Conservation (phyloP, 352 stramenopile genomes). For the Pythium vanterpoolii region DNA sequence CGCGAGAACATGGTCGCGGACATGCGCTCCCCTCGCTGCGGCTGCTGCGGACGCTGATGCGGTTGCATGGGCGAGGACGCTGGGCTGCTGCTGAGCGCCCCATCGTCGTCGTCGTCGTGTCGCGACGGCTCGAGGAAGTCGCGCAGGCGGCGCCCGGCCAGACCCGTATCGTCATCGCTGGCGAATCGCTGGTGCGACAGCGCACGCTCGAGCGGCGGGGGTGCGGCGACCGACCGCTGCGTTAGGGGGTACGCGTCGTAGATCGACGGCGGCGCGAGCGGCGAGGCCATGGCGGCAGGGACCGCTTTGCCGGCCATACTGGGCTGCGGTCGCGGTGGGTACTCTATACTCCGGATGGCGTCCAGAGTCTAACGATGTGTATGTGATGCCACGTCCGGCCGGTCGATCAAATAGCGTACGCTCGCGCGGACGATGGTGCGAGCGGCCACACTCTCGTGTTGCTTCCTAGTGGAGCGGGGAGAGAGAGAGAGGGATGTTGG, state of each 20-base stretch:
- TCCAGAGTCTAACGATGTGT: slow-evolving; percentile 3
- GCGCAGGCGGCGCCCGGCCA: slow-evolving; percentile 11
- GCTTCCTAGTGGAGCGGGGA: not conserved
- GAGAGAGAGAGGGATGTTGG: slow-evolving; percentile 3
- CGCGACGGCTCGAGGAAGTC: slow-evolving; percentile 21
- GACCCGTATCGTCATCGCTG: slow-evolving; percentile 3
- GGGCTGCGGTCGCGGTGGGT: not conserved
- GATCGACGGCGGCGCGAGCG: slow-evolving; percentile 32
- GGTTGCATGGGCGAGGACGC: slow-evolving; percentile 1
- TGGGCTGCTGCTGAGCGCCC: not conserved
- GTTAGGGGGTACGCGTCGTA: slow-evolving; percentile 72
- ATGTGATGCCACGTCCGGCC: not conserved
- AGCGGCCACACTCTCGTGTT: slow-evolving; percentile 9
- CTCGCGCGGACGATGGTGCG: slow-evolving; percentile 1
- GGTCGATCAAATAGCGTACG: not conserved
- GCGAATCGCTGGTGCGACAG: slow-evolving; percentile 21
- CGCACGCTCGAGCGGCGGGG: slow-evolving; percentile 32
- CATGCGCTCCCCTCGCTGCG: slow-evolving; percentile 14
- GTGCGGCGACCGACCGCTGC: slow-evolving; percentile 25
- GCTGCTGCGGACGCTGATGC: too few species aligned
- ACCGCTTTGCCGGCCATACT: slow-evolving; percentile 1
- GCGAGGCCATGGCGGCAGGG: not conserved
- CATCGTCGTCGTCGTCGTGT: slow-evolving; percentile 8
- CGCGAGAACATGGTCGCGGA: slow-evolving; percentile 38
- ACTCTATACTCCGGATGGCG: slow-evolving; percentile 5